These are phyloP conservation scores for Iris macrosiphon DNA, from an alignment of 106 monocot species.

Conservation along the genomic window DNA sequence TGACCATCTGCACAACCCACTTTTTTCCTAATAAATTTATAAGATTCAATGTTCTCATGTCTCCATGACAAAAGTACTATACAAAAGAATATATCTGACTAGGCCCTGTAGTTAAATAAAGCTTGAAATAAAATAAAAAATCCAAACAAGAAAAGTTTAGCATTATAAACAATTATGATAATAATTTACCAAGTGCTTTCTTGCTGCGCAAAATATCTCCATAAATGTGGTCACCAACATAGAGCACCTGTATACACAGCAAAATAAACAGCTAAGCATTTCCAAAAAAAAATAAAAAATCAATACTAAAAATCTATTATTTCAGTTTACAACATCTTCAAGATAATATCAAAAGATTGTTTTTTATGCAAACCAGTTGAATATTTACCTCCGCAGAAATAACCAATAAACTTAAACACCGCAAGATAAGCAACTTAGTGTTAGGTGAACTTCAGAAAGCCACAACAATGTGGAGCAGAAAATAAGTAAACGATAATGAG, in stretches of 20 bases:
- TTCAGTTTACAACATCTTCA: too few species aligned
- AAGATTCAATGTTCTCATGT: too few species aligned
- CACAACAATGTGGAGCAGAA: not conserved
- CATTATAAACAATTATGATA: not conserved
- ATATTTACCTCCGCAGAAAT: not conserved
- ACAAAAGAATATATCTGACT: not conserved
- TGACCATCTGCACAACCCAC: too few species aligned
- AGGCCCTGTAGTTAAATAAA: not conserved
- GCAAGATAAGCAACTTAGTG: not conserved
- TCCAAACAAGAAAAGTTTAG: not conserved
- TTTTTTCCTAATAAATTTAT: too few species aligned
- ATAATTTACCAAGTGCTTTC: conserved; percentile 58
- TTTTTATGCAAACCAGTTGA: too few species aligned
- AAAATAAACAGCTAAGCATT: not conserved
- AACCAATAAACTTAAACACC: not conserved
- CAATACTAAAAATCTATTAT: not conserved
- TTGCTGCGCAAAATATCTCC: conserved; percentile 93
- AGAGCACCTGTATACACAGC: conserved; percentile 41
- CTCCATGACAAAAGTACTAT: not conserved
- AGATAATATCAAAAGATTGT: too few species aligned
- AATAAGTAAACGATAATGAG: not conserved
- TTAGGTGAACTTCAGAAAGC: not conserved
- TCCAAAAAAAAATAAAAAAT: too few species aligned
- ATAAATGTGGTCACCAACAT: conserved; percentile 91
- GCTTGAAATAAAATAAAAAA: not conserved